phyloP scores from a whole-genome alignment of 306 rosid genomes.

The Calophaca sinica region DNA sequence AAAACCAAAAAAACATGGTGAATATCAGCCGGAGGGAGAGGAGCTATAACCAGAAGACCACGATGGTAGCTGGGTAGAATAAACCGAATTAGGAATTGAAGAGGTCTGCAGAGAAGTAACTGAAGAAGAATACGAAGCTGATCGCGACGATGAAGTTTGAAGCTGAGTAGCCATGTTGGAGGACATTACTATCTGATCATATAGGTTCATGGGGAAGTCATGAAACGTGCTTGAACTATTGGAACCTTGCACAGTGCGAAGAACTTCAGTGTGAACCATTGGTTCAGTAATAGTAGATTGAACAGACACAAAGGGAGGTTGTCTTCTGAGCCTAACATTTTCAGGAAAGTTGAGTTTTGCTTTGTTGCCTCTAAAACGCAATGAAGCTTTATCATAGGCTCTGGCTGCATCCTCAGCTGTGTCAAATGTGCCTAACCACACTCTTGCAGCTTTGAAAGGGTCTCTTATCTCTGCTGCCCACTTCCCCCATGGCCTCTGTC shows the following conservation, averaged over 20 bases:
- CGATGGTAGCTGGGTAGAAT: conserved; percentile 23
- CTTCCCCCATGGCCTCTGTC: conserved; percentile 81
- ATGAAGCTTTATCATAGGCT: conserved; percentile 71
- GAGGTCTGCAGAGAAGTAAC: conserved; percentile 24
- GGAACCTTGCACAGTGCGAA: conserved; percentile 35
- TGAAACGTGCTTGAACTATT: background rate
- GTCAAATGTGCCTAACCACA: conserved; percentile 71
- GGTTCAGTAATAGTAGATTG: conserved; percentile 51
- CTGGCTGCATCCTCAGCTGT: conserved; percentile 66
- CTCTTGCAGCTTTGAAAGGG: conserved; percentile 66
- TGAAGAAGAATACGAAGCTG: conserved; percentile 34
- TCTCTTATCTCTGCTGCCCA: conserved; percentile 82
- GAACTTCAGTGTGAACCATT: conserved; percentile 46
- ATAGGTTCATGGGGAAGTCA: conserved; percentile 19
- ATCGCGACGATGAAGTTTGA: conserved; percentile 40
- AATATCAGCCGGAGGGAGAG: conserved; percentile 34
- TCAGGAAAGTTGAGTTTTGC: conserved; percentile 79
- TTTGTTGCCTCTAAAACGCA: conserved; percentile 68
- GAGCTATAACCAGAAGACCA: conserved; percentile 41
- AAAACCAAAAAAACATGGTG: too few relatives aligned
- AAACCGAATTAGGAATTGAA: conserved; percentile 36
- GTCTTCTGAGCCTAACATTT: conserved; percentile 54
- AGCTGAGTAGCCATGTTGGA: conserved; percentile 43
- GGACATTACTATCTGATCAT: conserved; percentile 45
- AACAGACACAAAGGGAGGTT: conserved; percentile 41